These are phyloP conservation scores for Magnolia sinica DNA, from an alignment of 164 flowering plant species.

Conservation along the genomic window DNA sequence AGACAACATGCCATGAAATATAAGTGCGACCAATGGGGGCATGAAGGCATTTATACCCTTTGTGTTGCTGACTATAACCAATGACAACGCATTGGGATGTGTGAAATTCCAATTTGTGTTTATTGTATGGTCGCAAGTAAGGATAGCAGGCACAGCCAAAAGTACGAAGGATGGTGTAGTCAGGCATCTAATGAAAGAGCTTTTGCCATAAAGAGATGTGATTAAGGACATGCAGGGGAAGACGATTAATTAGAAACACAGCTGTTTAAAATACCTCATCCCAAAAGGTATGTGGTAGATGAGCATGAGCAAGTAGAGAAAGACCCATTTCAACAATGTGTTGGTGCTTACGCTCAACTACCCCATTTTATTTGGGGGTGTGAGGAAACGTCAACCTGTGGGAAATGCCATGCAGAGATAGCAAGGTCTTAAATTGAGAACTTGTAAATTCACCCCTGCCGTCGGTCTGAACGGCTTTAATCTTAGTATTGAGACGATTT, in stretches of 20 bases:
- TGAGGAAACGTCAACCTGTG: background rate
- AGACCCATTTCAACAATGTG: background rate
- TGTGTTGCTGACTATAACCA: slow-evolving; percentile 1
- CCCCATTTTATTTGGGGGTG: slow-evolving; percentile 3
- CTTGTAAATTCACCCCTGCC: background rate
- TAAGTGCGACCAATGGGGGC: background rate
- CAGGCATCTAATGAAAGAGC: background rate
- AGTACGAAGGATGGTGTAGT: background rate
- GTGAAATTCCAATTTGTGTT: background rate
- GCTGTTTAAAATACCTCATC: background rate
- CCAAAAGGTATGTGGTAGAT: background rate
- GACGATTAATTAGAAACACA: too few relatives aligned
- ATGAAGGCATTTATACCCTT: slow-evolving; percentile 9
- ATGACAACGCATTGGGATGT: slow-evolving; percentile 4
- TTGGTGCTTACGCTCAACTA: background rate
- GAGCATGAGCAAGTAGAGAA: background rate
- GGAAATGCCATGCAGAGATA: background rate
- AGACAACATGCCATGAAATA: slow-evolving; percentile 5
- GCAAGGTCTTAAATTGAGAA: background rate
- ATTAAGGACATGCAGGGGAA: background rate
- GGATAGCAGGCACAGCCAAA: slow-evolving; percentile 14
- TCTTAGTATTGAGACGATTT: background rate
- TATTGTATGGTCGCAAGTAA: background rate
- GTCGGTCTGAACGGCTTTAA: background rate
- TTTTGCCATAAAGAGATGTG: background rate